Evolutionary conservation across 805 yeast genomes (phyloP).

Genomic region (Metschnikowia colocasiae): DNA sequence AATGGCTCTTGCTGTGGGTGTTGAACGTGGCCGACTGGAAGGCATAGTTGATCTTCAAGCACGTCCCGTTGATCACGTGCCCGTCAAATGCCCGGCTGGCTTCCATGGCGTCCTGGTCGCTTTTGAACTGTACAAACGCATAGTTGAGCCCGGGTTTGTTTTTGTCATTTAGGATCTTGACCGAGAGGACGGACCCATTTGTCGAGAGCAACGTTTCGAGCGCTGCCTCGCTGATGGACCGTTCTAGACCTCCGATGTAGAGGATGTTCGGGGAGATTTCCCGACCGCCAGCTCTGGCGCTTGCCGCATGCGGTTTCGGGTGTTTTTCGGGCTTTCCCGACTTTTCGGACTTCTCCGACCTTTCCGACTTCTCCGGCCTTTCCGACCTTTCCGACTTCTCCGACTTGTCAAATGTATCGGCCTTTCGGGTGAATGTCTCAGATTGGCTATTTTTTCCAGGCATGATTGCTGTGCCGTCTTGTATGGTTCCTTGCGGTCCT

Average conservation of each 20-base stretch:
- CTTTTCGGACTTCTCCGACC: no score
- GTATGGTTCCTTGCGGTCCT: no score
- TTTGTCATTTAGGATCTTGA: constrained; percentile 74
- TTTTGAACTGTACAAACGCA: constrained; percentile 76
- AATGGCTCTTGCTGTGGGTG: constrained; percentile 37
- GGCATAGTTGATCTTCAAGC: constrained; percentile 75
- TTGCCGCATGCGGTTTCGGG: neutral
- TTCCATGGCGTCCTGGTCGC: constrained; percentile 53
- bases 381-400: no score
- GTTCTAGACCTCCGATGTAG: constrained; percentile 73
- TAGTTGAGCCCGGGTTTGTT: constrained; percentile 71
- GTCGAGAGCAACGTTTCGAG: constrained; percentile 59
- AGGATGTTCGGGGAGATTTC: constrained; percentile 69
- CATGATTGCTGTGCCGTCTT: no score
- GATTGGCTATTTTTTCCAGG: no score
- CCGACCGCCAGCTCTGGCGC: constrained; percentile 63
- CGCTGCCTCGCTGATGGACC: constrained; percentile 59
- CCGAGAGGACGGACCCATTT: constrained; percentile 57
- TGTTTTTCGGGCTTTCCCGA: no score
- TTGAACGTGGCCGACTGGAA: constrained; percentile 72
- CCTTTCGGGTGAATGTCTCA: no score
- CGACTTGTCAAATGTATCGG: no score
- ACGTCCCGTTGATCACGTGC: constrained; percentile 48
- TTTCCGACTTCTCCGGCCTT: no score
- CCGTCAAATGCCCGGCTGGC: constrained; percentile 65